Base-by-base conservation (phyloP, 163 green algal species). In the Scenedesmus sp. region DNA sequence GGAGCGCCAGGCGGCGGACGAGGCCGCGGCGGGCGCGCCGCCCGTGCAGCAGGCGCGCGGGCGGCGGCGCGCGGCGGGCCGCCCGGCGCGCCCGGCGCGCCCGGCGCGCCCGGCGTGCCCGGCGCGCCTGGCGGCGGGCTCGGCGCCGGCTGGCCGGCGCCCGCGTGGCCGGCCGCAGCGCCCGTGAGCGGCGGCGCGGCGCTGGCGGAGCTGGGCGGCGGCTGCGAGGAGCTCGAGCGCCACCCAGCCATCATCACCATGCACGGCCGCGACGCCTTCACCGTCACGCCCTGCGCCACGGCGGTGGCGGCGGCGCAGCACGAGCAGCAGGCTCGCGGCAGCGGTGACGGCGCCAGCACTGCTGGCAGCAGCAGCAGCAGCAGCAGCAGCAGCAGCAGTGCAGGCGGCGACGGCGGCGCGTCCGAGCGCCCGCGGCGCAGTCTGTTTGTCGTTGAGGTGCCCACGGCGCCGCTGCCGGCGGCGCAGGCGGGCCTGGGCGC, bases 381-480 rank as follows among this genome's bases (percentile, higher is more conserved):
- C 63, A 72, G 63, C 63, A 72, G 63, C 63, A 72, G 63, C 22
- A 22, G 63, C 44, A 42, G 22, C 44, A 15, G 62, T 7, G 20
- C 20, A n/a, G 39, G 39, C 45, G 58, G 39, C 26, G 26, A n/a
- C 45, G 28, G 20, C 14, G 13, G 22, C 13, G 62, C 39, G 42
- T 60, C 31, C 17, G 44, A 10, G 18, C 24, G 34, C 11, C 60
- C 47, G 9, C 51, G 47, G 29, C 48, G 65, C 20, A 75, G 24
- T 22, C 29, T 75, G 15, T 75, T 48, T 75, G 65, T 75, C 18
- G 26, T 75, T 22, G 65, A 75, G 48, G 65, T 63, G 47, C 65
- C 65, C 2, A 75, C 65, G 17, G 20, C 26, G 29, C 44, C 60
- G 26, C 31, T 31, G 47, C 47, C 45, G 45, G 45, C 65, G 63